These are phyloP conservation scores for Talaromyces albobiverticillius DNA, from an alignment of 2,329 filamentous ascomycete genomes.

Conservation along the genomic window DNA sequence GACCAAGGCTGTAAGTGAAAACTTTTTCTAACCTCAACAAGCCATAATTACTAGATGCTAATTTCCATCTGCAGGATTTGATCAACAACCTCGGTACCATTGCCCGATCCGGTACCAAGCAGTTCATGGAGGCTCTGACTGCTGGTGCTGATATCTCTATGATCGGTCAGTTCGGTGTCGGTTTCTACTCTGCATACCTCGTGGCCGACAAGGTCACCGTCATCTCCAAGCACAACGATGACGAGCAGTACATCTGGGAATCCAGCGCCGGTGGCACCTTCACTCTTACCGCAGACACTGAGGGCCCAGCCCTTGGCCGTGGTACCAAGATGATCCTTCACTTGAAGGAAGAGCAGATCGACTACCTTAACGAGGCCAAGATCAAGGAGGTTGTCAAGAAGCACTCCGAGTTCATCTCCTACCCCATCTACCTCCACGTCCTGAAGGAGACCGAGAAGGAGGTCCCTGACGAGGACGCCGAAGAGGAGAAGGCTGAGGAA, in stretches of 20 bases:
- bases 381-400: constrained; percentile 99
- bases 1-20: constrained; percentile 90
- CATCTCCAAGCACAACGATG: constrained; percentile 98
- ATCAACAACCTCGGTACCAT: constrained; percentile 99
- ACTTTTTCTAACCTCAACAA: constrained; percentile 10
- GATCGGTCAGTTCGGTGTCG: constrained; percentile 99
- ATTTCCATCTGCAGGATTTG: constrained; percentile 62
- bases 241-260: constrained; percentile 99
- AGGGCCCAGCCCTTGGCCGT: constrained; percentile 85
- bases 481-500: constrained; percentile 66
- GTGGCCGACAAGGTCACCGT: constrained; percentile 96
- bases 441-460: constrained; percentile 99
- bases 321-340: constrained; percentile 98
- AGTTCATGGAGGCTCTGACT: constrained; percentile 99
- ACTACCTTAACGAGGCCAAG: constrained; percentile 98
- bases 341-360: constrained; percentile 98
- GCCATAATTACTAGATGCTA: background rate
- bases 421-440: constrained; percentile 99
- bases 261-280: constrained; percentile 96
- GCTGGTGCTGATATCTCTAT: constrained; percentile 99
- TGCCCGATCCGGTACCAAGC: constrained; percentile 98
- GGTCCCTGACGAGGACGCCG: constrained; percentile 92
- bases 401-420: constrained; percentile 99
- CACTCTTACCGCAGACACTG: constrained; percentile 84
- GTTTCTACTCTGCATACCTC: constrained; percentile 99